Evolutionary conservation across 2,329 filamentous ascomycete species (phyloP), one percentile per base, ranked within the genome.

Genomic region (Penicillium sp.): DNA sequence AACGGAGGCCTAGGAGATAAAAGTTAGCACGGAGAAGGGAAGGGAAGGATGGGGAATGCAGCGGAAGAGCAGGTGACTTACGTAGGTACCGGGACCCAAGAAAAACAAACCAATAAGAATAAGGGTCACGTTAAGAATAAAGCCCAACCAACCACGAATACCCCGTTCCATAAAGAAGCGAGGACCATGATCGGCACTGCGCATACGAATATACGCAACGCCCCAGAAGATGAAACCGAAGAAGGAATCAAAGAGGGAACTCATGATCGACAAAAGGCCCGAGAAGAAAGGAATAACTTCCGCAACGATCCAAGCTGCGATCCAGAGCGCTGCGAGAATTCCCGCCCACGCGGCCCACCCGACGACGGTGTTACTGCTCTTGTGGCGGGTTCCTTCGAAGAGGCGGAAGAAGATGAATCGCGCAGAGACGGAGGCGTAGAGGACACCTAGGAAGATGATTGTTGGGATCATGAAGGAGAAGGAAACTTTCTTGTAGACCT

Each of bases 401-500:
- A 94, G 68, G 57, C 90, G 89, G 82, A 96, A 95, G 77, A 96
- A 96, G 65, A 97, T 78, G 75, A 97, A 96, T 24, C 92, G 88
- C 1, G 89, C 88, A 3, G 90, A 92, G 1, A 97, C 90, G 0
- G 90, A 94, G 12, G 92, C 91, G 68, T 97, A 97, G 15, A 97
- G 74, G 0, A 95, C 90, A 7, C 92, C 92, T 4, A 97, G 75
- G 77, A 97, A 97, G 67, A 97, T 91, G 59, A 97, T 81, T 0
- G 92, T 97, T 0, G 92, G 92, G 26, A 97, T 88, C 91, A 96
- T 96, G 77, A 97, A 96, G 10, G 88, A 91, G 73, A 96, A 97
- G 0, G 90, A 84, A 2, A 94, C 81, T 77, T 96, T 96, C 76
- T 94, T 91, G 76, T 87, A 94, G 2, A 87, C 58, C 17, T 83